Evolutionary conservation across 2,329 filamentous ascomycete species (phyloP), one percentile per base, ranked within the genome.

Genomic region (Pseudocercospora eumusae): DNA sequence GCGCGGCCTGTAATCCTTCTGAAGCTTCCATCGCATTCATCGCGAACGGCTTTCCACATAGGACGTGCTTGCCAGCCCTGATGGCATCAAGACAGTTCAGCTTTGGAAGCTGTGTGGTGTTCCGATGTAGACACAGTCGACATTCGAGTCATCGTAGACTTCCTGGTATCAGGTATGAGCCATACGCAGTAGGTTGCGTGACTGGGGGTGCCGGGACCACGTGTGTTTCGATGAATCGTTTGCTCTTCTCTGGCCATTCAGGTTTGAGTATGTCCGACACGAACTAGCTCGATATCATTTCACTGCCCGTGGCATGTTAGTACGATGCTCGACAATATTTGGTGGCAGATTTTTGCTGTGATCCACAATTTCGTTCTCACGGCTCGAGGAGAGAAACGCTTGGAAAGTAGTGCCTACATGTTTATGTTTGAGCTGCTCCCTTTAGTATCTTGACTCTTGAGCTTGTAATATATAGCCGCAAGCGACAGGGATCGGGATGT

Each of bases 91-190:
- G 74, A 28, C 76, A 79, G 59, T 79, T 77, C 28, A 76, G 71
- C 63, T 75, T 77, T 82, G 80, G 57, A 81, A 78, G 27, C 73
- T 74, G 62, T 81, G 78, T 0, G 80, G 80, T 7, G 76, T 80
- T 36, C 78, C 79, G 44, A 82, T 78, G 68, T 82, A 81, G 49
- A 82, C 70, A 20, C 79, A 75, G 61, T 82, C 79, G 25, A 81
- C 78, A 8, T 75, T 61, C 0, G 76, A 71, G 60, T 81, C 78
- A 21, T 68, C 66, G 63, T 79, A 81, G 11, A 79, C 71, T 31
- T 77, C 72, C 2, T 71, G 66, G 57, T 82, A 81, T 53, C 2
- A 71, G 66, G 57, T 82, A 81, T 53, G 70, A 76, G 3, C 72
- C 76, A 45, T 80, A 79, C 21, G 79, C 60, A 10, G 70, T 65